These are phyloP conservation scores for Penicillium egyptiacum DNA, from an alignment of 495 filamentous ascomycete genomes.

Conservation along the genomic window DNA sequence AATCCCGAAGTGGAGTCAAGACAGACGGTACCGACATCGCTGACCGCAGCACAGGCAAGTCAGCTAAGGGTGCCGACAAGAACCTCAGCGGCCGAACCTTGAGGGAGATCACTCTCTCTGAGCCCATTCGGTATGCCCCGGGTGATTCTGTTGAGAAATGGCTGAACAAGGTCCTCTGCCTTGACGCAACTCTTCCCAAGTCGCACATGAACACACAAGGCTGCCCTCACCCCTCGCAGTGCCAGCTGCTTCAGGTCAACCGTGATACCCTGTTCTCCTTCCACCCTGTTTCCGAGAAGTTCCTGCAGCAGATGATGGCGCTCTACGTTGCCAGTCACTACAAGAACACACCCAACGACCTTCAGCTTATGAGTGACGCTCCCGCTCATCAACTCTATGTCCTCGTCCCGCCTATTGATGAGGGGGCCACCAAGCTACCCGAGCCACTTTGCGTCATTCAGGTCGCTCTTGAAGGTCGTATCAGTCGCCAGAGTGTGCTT, in stretches of 20 bases:
- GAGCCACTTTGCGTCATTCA: conserved; percentile 96
- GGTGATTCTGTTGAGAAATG: conserved; percentile 93
- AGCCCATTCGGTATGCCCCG: conserved; percentile 92
- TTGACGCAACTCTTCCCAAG: conserved; percentile 84
- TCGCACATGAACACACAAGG: conserved; percentile 73
- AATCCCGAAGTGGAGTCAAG: conserved; percentile 66
- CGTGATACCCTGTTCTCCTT: conserved; percentile 97
- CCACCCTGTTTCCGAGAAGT: conserved; percentile 95
- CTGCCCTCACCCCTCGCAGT: conserved; percentile 85
- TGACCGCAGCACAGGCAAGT: conserved; percentile 69
- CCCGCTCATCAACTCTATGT: conserved; percentile 97
- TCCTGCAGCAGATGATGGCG: conserved; percentile 96
- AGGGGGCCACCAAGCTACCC: conserved; percentile 73
- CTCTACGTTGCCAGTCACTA: conserved; percentile 98
- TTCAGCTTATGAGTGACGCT: conserved; percentile 97
- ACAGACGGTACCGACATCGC: conserved; percentile 62
- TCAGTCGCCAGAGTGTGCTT: conserved; percentile 88
- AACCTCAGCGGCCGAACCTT: conserved; percentile 73
- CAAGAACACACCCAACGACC: conserved; percentile 97
- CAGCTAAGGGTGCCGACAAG: conserved; percentile 61
- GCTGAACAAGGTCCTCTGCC: conserved; percentile 91
- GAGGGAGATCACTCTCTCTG: conserved; percentile 85
- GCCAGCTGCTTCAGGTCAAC: conserved; percentile 90
- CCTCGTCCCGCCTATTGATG: conserved; percentile 81
- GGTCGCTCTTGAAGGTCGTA: conserved; percentile 90